A percentile compares a stretch with the other conserved stretches of the same genome.
These are phyloP conservation scores for Pyrus bretschneideri DNA, from an alignment of 306 rosid genomes.

Conservation along the genomic window DNA sequence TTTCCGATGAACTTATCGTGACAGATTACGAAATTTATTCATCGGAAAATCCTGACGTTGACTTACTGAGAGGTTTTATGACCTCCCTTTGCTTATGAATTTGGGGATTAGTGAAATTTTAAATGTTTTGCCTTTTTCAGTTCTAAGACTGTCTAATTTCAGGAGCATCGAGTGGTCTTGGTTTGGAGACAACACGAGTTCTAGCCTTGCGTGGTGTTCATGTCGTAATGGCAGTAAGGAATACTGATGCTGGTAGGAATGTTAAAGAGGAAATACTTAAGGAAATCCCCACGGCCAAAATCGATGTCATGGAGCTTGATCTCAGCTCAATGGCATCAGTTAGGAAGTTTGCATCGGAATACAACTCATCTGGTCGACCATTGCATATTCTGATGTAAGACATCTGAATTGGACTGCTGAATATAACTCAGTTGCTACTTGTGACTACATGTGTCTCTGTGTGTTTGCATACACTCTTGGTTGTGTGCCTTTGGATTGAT, in stretches of 20 bases:
- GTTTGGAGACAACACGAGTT: constrained; percentile 63
- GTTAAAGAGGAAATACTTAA: constrained; percentile 40
- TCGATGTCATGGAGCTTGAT: constrained; percentile 68
- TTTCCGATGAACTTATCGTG: too few relatives aligned
- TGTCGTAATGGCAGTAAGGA: constrained; percentile 84
- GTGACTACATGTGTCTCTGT: not conserved
- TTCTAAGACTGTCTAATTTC: constrained; percentile 11
- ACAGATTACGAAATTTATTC: not conserved
- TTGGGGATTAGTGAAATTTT: not conserved
- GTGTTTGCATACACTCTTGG: not conserved
- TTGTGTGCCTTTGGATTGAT: not conserved
- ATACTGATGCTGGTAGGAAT: constrained; percentile 35
- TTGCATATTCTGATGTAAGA: constrained; percentile 66
- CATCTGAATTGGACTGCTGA: not conserved
- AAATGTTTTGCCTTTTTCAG: not conserved
- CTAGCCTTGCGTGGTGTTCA: constrained; percentile 67
- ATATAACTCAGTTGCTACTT: not conserved
- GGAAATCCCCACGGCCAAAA: constrained; percentile 50
- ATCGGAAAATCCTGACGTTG: not conserved
- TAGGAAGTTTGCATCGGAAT: constrained; percentile 61
- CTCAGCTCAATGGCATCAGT: constrained; percentile 69
- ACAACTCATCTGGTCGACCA: constrained; percentile 52
- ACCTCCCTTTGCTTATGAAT: not conserved
- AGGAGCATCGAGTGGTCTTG: constrained; percentile 90
- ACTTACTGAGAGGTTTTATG: not conserved